phyloP scores from a whole-genome alignment of 1,284 basidiomycete species.

The Ustilago esculenta region DNA sequence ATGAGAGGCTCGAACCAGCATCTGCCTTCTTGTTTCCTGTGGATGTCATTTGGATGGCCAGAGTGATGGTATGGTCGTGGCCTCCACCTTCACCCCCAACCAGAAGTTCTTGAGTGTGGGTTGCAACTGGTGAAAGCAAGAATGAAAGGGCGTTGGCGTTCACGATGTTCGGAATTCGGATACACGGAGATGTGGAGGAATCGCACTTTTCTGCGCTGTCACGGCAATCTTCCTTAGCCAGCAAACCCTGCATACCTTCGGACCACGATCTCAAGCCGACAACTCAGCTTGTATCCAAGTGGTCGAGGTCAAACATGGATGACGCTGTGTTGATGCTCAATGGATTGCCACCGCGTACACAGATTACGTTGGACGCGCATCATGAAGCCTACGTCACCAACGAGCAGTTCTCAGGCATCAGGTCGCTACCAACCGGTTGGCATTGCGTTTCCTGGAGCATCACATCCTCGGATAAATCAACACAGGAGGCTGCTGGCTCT shows the following conservation, averaged over 20 bases:
- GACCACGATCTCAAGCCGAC: neutral
- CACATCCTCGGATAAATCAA: neutral
- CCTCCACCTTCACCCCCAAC: no score
- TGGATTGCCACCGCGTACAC: slow-evolving; percentile 21
- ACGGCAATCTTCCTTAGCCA: neutral
- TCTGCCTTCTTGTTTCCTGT: neutral
- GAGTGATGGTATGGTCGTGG: no score
- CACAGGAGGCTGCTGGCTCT: neutral
- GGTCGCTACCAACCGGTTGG: slow-evolving; percentile 32
- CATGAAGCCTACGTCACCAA: slow-evolving; percentile 28
- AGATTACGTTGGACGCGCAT: slow-evolving; percentile 30
- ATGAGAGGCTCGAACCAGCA: neutral
- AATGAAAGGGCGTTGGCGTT: no score
- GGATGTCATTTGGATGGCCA: no score
- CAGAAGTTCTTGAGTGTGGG: no score
- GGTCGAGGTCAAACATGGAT: neutral
- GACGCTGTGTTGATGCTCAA: slow-evolving; percentile 21
- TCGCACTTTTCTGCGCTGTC: no score
- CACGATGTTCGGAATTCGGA: slow-evolving; percentile 13
- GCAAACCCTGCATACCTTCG: neutral
- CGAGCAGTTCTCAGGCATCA: slow-evolving; percentile 39
- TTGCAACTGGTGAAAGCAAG: no score
- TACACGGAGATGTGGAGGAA: slow-evolving; percentile 12
- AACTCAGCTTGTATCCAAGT: neutral
- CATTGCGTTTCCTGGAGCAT: slow-evolving; percentile 43